Percentiles rank a stretch among this genome's conserved stretches.
Conservation (phyloP, 129 eudicot species). For the Sambucus nigra region DNA sequence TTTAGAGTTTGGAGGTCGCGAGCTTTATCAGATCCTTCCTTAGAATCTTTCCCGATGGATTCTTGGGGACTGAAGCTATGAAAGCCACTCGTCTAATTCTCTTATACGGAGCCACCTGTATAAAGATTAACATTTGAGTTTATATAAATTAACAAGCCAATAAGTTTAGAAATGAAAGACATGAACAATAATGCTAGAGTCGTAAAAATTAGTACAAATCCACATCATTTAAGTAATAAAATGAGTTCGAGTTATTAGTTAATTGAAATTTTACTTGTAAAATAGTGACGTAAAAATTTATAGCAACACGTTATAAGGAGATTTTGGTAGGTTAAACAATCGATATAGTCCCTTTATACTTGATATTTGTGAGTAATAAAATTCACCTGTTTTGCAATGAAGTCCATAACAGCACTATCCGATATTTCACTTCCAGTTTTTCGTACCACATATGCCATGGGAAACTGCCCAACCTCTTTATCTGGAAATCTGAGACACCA, state of each 20-base stretch:
- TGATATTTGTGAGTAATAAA: background rate
- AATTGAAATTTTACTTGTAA: too few relatives aligned
- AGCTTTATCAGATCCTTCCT: slow-evolving; percentile 84
- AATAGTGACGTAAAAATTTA: too few relatives aligned
- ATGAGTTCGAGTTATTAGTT: background rate
- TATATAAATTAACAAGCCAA: background rate
- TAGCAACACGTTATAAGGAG: too few relatives aligned
- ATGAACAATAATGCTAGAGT: too few relatives aligned
- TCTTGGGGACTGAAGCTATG: slow-evolving; percentile 73
- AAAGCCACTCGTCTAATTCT: slow-evolving; percentile 75
- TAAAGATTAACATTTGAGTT: background rate
- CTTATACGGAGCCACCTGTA: slow-evolving; percentile 95
- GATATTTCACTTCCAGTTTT: slow-evolving; percentile 50
- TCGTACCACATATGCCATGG: slow-evolving; percentile 93
- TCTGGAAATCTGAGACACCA: slow-evolving; percentile 63
- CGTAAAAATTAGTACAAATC: too few relatives aligned
- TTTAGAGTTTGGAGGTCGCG: slow-evolving; percentile 49
- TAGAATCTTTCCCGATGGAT: slow-evolving; percentile 90
- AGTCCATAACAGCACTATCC: slow-evolving; percentile 62
- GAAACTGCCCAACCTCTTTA: slow-evolving; percentile 78
- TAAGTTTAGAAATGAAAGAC: background rate
- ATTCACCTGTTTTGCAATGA: slow-evolving; percentile 69
- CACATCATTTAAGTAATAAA: too few relatives aligned
- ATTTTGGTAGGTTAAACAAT: too few relatives aligned
- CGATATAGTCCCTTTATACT: too few relatives aligned